These are phyloP conservation scores for Daldinia vernicosa DNA, from an alignment of 495 filamentous ascomycete species.

Conservation along the genomic window DNA sequence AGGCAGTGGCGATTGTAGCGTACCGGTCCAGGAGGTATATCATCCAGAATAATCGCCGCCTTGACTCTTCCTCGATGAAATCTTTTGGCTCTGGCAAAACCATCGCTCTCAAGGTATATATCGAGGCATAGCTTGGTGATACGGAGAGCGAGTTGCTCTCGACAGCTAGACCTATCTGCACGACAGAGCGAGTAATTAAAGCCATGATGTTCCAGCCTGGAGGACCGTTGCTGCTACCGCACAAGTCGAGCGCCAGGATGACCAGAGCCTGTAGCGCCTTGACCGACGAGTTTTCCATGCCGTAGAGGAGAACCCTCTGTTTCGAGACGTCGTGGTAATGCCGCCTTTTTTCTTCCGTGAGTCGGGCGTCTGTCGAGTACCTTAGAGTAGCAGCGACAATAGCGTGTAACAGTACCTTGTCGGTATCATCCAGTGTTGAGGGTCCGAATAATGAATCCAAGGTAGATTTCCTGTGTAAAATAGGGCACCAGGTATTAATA, in stretches of 20 bases:
- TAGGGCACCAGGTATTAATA: constrained; percentile 90
- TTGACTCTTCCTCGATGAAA: constrained; percentile 87
- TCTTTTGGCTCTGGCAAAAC: constrained; percentile 81
- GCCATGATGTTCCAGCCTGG: constrained; percentile 91
- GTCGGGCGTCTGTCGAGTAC: constrained; percentile 76
- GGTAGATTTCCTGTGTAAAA: constrained; percentile 80
- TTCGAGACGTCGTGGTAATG: constrained; percentile 83
- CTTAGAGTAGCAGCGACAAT: constrained; percentile 86
- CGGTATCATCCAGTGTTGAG: constrained; percentile 76
- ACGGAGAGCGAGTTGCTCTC: constrained; percentile 79
- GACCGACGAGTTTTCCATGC: constrained; percentile 86
- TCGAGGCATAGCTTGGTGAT: constrained; percentile 78
- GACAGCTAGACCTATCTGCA: constrained; percentile 83
- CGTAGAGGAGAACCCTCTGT: constrained; percentile 83
- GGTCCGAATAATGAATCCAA: constrained; percentile 83
- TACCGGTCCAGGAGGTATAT: constrained; percentile 89
- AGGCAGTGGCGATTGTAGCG: constrained; percentile 86
- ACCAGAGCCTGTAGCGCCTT: constrained; percentile 86
- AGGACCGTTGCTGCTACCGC: constrained; percentile 82
- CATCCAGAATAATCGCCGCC: constrained; percentile 90
- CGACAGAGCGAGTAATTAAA: constrained; percentile 82
- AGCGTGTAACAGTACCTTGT: constrained; percentile 83
- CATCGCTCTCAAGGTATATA: constrained; percentile 84
- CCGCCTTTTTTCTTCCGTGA: constrained; percentile 74
- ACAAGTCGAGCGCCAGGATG: constrained; percentile 80